Percentiles rank a stretch among this genome's conserved stretches.
Evolutionary conservation across 176 grass and related monocot genomes (phyloP).

Genomic region (Typha latifolia): DNA sequence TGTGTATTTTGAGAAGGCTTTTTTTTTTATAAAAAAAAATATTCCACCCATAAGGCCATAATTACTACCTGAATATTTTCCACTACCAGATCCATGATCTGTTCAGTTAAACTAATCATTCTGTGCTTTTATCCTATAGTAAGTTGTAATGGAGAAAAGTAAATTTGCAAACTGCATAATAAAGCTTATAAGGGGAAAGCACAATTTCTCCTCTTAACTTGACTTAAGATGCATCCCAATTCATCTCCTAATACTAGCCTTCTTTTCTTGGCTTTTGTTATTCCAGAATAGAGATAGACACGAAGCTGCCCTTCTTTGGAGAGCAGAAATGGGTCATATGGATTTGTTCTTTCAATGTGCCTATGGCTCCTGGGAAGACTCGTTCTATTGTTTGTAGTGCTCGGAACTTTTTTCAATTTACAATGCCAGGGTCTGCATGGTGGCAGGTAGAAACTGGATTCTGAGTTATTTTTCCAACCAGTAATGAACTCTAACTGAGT

Average conservation of each 20-base stretch:
- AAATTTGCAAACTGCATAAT: too few relatives aligned
- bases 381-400: constrained; percentile 96
- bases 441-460: constrained; percentile 57
- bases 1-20: too few relatives aligned
- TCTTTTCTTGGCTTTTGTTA: constrained; percentile 6
- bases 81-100: too few relatives aligned
- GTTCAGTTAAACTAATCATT: too few relatives aligned
- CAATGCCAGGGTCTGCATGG: constrained; percentile 84
- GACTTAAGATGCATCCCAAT: neutral
- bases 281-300: constrained; percentile 91
- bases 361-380: constrained; percentile 93
- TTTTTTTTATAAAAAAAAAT: too few relatives aligned
- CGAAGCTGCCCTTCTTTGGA: constrained; percentile 77
- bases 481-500: neutral
- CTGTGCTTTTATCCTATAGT: too few relatives aligned
- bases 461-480: neutral
- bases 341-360: constrained; percentile 99
- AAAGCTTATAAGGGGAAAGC: neutral
- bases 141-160: too few relatives aligned
- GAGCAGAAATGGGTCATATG: constrained; percentile 98
- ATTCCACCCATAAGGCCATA: too few relatives aligned
- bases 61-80: too few relatives aligned
- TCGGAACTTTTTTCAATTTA: constrained; percentile 91
- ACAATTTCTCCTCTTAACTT: neutral
- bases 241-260: neutral